Evolutionary conservation across 768 basidiomycete genomes (phyloP).

Genomic region (Paxillus ammoniavirescens): DNA sequence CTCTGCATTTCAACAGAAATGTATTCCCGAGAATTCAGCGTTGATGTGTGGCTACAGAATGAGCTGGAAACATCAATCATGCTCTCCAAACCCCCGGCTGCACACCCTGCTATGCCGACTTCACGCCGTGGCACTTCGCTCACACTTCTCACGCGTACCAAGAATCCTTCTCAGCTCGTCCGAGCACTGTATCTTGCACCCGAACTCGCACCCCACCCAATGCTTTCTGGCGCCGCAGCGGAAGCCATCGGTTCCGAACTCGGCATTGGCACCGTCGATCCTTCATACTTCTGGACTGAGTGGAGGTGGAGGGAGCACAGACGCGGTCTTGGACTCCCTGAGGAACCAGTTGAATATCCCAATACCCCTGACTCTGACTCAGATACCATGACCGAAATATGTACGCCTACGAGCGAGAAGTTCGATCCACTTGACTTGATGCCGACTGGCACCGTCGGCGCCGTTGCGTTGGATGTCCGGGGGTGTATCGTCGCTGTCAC

Average conservation of each 20-base stretch:
- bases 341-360: conserved; percentile 49
- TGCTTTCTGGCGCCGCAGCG: conserved; percentile 65
- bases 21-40: not conserved
- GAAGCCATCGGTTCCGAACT: conserved; percentile 58
- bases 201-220: conserved; percentile 57
- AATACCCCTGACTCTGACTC: conserved; percentile 13
- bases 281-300: conserved; percentile 78
- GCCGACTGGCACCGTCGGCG: conserved; percentile 81
- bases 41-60: conserved; percentile 44
- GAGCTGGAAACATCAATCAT: conserved; percentile 82
- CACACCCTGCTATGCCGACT: conserved; percentile 56
- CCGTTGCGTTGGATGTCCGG: conserved; percentile 71
- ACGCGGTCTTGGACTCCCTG: conserved; percentile 69
- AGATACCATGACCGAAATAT: conserved; percentile 19
- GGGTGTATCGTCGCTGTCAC: conserved; percentile 75
- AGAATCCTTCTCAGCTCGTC: conserved; percentile 73
- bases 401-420: conserved; percentile 12
- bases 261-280: conserved; percentile 60
- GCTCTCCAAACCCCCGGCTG: conserved; percentile 73
- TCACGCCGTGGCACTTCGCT: conserved; percentile 62
- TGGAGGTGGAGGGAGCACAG: conserved; percentile 77
- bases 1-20: not conserved
- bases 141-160: conserved; percentile 62
- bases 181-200: conserved; percentile 73
- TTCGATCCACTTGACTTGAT: conserved; percentile 47